Base-by-base conservation (phyloP, 495 filamentous ascomycete genomes). In the Friedmanniomyces simplex region DNA sequence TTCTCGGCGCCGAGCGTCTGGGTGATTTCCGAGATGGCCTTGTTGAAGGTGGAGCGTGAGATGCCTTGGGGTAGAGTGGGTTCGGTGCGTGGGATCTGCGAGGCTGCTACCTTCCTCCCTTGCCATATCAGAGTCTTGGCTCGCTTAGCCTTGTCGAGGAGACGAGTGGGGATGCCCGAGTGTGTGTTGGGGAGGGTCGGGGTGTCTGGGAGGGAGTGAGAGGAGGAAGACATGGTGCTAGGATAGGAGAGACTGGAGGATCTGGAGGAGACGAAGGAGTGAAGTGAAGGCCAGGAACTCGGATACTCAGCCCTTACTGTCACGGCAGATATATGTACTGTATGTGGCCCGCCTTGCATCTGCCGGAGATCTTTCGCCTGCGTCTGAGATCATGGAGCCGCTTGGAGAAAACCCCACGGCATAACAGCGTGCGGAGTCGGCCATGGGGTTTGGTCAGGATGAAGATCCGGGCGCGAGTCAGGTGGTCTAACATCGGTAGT, bases 1-100 rank as follows among this genome's bases (percentile, higher is more conserved):
- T 68, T 68, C n/a, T 63, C 34, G 1, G 28, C 47, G n/a, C 50
- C 56, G 37, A 58, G 43, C 13, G 32, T 28, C 8, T 37, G 10
- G 10, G 42, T 45, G 18, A 58, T 25, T 2, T 58, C 55, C 4
- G 47, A 5, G n/a, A 58, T 51, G 28, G 55, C 55, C 25, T 39
- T 52, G 18, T 51, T 16, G 55, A 58, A 58, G 18, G 43, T 52
- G 1, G 55, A 12, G 16, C 55, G 24, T 2, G 55, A 58, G 21
- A 58, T 22, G 16, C 55, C 55, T 43, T 58, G 55, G 16, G 55
- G 55, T 37, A 58, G 42, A n/a, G 28, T 25, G 1, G 55, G 55
- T 42, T 26, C 13, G 3, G 20, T 42, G 11, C 36, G 28, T n/a
- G 45, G 32, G 32, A 48, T 25, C 18, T 32, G 24, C n/a, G 55